Evolutionary conservation across 371 early-diverging fungal genomes (phyloP).

Genomic region (Hamiltosporidium magnivora): DNA sequence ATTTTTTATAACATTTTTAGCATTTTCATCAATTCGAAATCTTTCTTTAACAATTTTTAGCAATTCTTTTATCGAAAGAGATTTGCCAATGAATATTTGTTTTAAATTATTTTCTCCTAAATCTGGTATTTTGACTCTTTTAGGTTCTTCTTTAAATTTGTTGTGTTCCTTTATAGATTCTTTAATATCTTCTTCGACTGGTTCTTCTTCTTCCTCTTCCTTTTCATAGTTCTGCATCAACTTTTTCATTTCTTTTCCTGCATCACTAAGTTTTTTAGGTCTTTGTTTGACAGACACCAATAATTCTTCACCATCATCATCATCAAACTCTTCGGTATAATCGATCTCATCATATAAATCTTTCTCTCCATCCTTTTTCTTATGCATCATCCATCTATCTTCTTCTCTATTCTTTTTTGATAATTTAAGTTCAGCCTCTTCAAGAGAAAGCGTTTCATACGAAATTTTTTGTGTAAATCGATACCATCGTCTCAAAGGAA

Average conservation of each 20-base stretch:
- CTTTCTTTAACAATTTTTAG: constrained; percentile 19
- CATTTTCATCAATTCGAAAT: constrained; percentile 32
- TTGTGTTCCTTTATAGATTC: constrained; percentile 14
- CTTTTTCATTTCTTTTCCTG: constrained; percentile 41
- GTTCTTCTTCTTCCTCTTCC: constrained; percentile 8
- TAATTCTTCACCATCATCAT: constrained; percentile 52
- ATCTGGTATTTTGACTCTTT: not conserved
- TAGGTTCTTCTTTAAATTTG: not conserved
- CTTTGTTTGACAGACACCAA: constrained; percentile 20
- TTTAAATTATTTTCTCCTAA: constrained; percentile 19
- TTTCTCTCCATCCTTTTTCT: constrained; percentile 23
- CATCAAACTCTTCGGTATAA: constrained; percentile 54
- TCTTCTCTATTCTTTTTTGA: constrained; percentile 21
- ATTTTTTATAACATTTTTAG: constrained; percentile 26
- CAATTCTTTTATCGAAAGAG: constrained; percentile 29
- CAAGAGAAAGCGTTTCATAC: constrained; percentile 66
- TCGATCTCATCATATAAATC: constrained; percentile 40
- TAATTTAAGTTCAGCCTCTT: constrained; percentile 79
- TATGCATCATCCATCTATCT: constrained; percentile 62
- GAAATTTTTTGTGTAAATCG: constrained; percentile 68
- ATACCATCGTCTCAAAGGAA: constrained; percentile 74
- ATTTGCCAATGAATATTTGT: constrained; percentile 9
- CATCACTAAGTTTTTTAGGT: constrained; percentile 32
- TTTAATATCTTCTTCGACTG: not conserved
- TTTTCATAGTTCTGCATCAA: constrained; percentile 43